Percentiles rank a stretch among this genome's conserved stretches.
These are phyloP conservation scores for Gillenia trifoliata DNA, from an alignment of 306 rosid genomes.

Conservation along the genomic window DNA sequence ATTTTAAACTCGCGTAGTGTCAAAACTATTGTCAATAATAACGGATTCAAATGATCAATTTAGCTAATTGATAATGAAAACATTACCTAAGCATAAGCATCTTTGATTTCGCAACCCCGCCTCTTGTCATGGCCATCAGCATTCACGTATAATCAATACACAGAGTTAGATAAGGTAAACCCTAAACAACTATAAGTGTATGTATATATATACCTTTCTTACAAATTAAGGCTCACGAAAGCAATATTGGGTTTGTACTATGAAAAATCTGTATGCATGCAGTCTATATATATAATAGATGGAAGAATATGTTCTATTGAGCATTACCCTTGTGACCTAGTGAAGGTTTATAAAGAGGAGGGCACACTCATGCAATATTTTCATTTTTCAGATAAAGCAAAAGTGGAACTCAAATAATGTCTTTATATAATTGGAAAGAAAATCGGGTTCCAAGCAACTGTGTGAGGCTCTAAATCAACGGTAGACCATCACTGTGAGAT, in stretches of 20 bases:
- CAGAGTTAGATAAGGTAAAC: background rate
- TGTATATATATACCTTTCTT: too few relatives aligned
- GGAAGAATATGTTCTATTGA: background rate
- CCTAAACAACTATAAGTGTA: too few relatives aligned
- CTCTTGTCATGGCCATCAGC: background rate
- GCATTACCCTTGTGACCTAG: background rate
- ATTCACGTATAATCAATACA: background rate
- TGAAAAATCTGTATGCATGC: background rate
- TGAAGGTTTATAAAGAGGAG: background rate
- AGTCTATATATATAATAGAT: background rate
- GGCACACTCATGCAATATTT: background rate
- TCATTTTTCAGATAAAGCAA: background rate
- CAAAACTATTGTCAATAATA: background rate
- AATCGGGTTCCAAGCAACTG: background rate
- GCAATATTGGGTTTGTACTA: background rate
- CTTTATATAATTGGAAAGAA: background rate
- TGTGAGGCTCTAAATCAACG: background rate
- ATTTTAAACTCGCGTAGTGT: too few relatives aligned
- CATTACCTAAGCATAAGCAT: conserved; percentile 30
- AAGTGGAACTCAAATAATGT: background rate
- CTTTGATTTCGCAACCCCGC: conserved; percentile 26
- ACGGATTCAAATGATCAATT: background rate
- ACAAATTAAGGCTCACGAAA: background rate
- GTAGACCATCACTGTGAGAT: background rate
- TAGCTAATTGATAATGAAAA: background rate